phyloP scores from a whole-genome alignment of 2,329 filamentous ascomycete genomes.

The Thelonectria blattea region DNA sequence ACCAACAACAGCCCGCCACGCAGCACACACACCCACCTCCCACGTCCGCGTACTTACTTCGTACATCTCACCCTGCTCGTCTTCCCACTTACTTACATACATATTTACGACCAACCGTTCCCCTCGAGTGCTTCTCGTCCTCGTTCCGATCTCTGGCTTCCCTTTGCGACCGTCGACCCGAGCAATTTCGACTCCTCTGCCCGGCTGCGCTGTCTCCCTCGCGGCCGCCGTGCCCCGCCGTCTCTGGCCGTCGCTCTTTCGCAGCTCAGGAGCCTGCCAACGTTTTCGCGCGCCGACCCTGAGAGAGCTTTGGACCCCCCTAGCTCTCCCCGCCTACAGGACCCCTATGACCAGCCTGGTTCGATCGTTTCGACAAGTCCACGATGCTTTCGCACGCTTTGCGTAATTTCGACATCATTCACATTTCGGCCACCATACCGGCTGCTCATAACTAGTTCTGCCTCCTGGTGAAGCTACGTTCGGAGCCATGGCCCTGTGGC shows the following conservation, averaged over 20 bases:
- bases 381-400: conserved; percentile 41
- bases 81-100: conserved; percentile 16
- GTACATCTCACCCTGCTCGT: conserved; percentile 28
- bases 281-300: conserved; percentile 9
- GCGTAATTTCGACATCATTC: conserved; percentile 34
- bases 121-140: conserved; percentile 22
- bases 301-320: conserved; percentile 35
- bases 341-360: conserved; percentile 36
- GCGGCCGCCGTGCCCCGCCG: conserved; percentile 26
- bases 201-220: conserved; percentile 20
- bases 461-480: conserved; percentile 28
- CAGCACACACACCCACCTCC: conserved; percentile 29
- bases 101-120: conserved; percentile 33
- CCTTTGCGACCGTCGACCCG: conserved; percentile 24
- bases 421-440: conserved; percentile 33
- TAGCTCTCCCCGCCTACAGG: conserved; percentile 26
- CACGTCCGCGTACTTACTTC: conserved; percentile 30
- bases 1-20: conserved; percentile 40
- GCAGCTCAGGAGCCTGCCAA: conserved; percentile 19
- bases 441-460: conserved; percentile 31
- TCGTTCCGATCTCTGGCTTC: conserved; percentile 17
- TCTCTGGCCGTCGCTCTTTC: conserved; percentile 14
- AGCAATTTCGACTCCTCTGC: conserved; percentile 20
- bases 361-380: conserved; percentile 33
- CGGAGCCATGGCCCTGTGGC: conserved; percentile 77